These are phyloP conservation scores for Herpetospermum pedunculosum DNA, from an alignment of 306 rosid genomes.

Conservation along the genomic window DNA sequence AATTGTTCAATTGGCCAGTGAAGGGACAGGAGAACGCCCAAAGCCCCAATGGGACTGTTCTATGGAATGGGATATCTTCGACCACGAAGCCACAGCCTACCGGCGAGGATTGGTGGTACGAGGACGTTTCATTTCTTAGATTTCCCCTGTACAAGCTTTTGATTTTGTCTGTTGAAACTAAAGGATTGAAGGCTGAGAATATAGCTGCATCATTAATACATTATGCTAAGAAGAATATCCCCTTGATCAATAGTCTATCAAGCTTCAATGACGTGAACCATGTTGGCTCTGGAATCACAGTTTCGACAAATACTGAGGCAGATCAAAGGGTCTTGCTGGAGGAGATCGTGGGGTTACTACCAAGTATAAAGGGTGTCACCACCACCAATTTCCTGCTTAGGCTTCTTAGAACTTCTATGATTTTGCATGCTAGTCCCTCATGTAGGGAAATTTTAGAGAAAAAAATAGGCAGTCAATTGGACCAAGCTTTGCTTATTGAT, in stretches of 20 bases:
- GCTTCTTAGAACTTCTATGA: constrained; percentile 53
- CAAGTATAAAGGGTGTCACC: constrained; percentile 39
- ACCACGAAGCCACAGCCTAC: constrained; percentile 21
- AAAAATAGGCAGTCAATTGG: constrained; percentile 56
- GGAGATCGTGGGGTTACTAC: constrained; percentile 56
- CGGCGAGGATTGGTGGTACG: constrained; percentile 66
- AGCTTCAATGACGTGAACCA: constrained; percentile 39
- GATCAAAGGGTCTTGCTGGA: constrained; percentile 54
- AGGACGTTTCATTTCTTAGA: constrained; percentile 57
- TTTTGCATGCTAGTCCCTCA: constrained; percentile 55
- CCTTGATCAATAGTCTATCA: constrained; percentile 51
- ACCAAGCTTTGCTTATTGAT: constrained; percentile 59
- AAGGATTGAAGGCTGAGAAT: constrained; percentile 58
- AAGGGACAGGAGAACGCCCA: constrained; percentile 17
- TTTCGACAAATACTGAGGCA: constrained; percentile 34
- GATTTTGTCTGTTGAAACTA: constrained; percentile 46
- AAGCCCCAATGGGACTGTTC: constrained; percentile 17
- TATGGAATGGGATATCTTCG: constrained; percentile 43
- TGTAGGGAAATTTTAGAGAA: constrained; percentile 74
- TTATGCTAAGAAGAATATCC: constrained; percentile 47
- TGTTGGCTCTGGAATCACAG: constrained; percentile 25
- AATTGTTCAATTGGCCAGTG: constrained; percentile 36
- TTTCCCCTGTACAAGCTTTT: constrained; percentile 44
- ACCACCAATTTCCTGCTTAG: constrained; percentile 50
- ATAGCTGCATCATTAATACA: constrained; percentile 41